Evolutionary conservation across 1,139 yeast genomes (phyloP).

Genomic region (Taphrina pruni): DNA sequence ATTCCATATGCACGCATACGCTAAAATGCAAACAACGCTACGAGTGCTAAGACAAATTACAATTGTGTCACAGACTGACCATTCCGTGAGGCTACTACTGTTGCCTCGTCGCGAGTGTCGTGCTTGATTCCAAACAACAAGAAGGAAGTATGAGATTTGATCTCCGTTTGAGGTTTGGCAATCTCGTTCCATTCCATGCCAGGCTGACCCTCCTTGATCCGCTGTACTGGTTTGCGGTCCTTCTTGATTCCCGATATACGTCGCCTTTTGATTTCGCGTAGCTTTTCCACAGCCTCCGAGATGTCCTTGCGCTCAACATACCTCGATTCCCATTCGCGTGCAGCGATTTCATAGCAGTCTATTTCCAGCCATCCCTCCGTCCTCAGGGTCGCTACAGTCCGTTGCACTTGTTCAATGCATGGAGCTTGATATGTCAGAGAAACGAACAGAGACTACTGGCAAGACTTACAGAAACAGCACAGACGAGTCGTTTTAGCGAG

Average conservation of each 20-base stretch:
- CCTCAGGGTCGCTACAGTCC: slow-evolving; percentile 76
- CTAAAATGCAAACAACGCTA: not conserved
- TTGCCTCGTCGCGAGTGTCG: not conserved
- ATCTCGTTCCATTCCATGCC: slow-evolving; percentile 81
- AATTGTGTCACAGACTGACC: no score
- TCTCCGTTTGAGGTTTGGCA: slow-evolving; percentile 78
- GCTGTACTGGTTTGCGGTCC: slow-evolving; percentile 56
- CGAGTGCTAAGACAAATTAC: no score
- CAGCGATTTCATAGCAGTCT: slow-evolving; percentile 91
- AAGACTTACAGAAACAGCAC: slow-evolving; percentile 34
- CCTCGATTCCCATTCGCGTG: slow-evolving; percentile 88
- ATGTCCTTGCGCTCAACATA: slow-evolving; percentile 83
- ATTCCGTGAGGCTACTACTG: not conserved
- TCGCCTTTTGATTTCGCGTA: slow-evolving; percentile 78
- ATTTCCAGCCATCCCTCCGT: slow-evolving; percentile 83
- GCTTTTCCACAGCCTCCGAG: slow-evolving; percentile 78
- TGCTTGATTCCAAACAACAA: slow-evolving; percentile 73
- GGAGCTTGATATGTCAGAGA: slow-evolving; percentile 95
- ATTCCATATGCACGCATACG: not conserved
- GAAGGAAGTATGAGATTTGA: slow-evolving; percentile 93
- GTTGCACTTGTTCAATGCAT: slow-evolving; percentile 94
- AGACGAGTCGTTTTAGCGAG: slow-evolving; percentile 49
- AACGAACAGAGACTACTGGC: slow-evolving; percentile 55
- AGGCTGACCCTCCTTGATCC: slow-evolving; percentile 85
- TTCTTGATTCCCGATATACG: slow-evolving; percentile 75